Percentiles rank a stretch among this genome's conserved stretches.
These are phyloP conservation scores for Aspergillus sp. DNA, from an alignment of 2,329 filamentous ascomycete genomes.

Conservation along the genomic window DNA sequence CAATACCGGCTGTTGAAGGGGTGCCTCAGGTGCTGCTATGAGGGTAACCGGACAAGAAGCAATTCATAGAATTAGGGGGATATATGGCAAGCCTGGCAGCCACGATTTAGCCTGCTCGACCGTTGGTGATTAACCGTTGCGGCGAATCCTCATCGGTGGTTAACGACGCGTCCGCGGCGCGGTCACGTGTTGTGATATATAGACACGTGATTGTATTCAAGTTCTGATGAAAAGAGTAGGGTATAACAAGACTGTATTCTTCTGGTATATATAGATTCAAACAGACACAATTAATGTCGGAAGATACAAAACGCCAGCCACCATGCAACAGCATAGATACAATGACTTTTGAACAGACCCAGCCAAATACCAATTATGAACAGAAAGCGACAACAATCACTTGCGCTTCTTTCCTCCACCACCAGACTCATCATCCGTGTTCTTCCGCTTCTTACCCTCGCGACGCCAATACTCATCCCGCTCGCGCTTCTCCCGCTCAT, in stretches of 20 bases:
- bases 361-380: slow-evolving; percentile 8
- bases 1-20: neutral
- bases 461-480: slow-evolving; percentile 86
- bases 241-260: neutral
- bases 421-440: slow-evolving; percentile 47
- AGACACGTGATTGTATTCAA: neutral
- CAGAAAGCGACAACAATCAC: slow-evolving; percentile 19
- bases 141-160: slow-evolving; percentile 1
- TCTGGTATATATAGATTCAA: slow-evolving; percentile 1
- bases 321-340: slow-evolving; percentile 16
- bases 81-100: neutral
- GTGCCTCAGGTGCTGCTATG: neutral
- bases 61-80: neutral
- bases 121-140: neutral
- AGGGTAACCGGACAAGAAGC: neutral
- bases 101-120: neutral
- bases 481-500: slow-evolving; percentile 80
- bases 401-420: slow-evolving; percentile 43
- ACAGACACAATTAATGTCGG: neutral
- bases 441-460: slow-evolving; percentile 74
- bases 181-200: slow-evolving; percentile 22
- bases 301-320: slow-evolving; percentile 13
- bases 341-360: slow-evolving; percentile 13
- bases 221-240: neutral
- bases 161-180: slow-evolving; percentile 26